These are phyloP conservation scores for Erodium moschatum DNA, from an alignment of 441 rosid genomes.

Conservation along the genomic window DNA sequence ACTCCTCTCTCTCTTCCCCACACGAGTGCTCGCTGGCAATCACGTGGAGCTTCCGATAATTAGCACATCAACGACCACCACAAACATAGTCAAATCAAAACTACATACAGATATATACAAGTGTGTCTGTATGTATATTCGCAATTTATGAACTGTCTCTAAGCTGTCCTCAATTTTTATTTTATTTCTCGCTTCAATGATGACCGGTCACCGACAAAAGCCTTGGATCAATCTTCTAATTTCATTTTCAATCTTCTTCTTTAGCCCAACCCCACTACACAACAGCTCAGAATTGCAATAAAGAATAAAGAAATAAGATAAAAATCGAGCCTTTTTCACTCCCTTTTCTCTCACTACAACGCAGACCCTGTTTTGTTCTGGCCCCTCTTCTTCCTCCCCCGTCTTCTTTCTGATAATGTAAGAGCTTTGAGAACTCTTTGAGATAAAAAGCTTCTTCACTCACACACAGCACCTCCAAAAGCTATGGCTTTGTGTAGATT, in stretches of 20 bases:
- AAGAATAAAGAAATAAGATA: neutral
- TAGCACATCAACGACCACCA: neutral
- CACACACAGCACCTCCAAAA: neutral
- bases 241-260: neutral
- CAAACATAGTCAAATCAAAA: neutral
- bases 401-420: neutral
- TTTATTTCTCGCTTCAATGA: neutral
- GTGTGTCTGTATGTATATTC: neutral
- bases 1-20: too few species aligned
- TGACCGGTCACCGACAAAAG: constrained; percentile 3
- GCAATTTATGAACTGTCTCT: neutral
- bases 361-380: neutral
- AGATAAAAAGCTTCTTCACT: too few species aligned
- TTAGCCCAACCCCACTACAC: neutral
- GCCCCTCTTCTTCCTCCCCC: neutral
- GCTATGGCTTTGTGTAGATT: neutral
- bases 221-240: neutral
- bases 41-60: neutral
- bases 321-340: neutral
- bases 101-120: neutral
- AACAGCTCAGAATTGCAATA: neutral
- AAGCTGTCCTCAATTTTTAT: neutral
- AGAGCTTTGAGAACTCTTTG: neutral
- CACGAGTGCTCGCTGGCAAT: neutral
- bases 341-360: neutral